These are phyloP conservation scores for Rosa lucieae DNA, from an alignment of 306 rosid genomes.

Conservation along the genomic window DNA sequence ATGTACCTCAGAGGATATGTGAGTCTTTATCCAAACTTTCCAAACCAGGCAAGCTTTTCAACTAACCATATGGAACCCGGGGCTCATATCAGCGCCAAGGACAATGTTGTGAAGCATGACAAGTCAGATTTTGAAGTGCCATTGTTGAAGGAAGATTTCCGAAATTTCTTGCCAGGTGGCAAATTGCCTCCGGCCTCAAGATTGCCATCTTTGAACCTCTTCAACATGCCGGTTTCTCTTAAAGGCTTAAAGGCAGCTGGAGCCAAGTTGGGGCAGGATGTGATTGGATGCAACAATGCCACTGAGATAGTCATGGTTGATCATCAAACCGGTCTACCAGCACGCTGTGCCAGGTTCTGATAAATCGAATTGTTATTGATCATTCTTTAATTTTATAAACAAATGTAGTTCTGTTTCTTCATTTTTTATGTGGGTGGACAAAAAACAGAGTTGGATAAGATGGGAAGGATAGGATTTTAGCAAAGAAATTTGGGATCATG, in stretches of 20 bases:
- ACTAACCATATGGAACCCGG: conserved; percentile 99
- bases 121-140: conserved; percentile 90
- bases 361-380: conserved; percentile 25
- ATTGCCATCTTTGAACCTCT: conserved; percentile 81
- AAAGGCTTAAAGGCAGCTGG: conserved; percentile 91
- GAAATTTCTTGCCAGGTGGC: conserved; percentile 53
- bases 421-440: conserved; percentile 3
- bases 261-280: conserved; percentile 91
- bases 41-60: conserved; percentile 86
- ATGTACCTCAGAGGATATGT: conserved; percentile 97
- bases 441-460: background rate
- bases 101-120: conserved; percentile 73
- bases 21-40: conserved; percentile 89
- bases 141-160: conserved; percentile 66
- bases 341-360: conserved; percentile 68
- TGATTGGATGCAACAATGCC: conserved; percentile 63
- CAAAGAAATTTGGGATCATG: conserved; percentile 18
- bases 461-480: conserved; percentile 10
- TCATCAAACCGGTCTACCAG: conserved; percentile 75
- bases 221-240: conserved; percentile 76
- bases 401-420: conserved; percentile 8
- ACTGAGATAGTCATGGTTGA: conserved; percentile 76
- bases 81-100: conserved; percentile 91
- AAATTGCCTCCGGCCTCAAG: conserved; percentile 80
- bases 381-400: conserved; percentile 33